These are phyloP conservation scores for Allium sativum DNA, from an alignment of 106 monocot genomes.

Conservation along the genomic window DNA sequence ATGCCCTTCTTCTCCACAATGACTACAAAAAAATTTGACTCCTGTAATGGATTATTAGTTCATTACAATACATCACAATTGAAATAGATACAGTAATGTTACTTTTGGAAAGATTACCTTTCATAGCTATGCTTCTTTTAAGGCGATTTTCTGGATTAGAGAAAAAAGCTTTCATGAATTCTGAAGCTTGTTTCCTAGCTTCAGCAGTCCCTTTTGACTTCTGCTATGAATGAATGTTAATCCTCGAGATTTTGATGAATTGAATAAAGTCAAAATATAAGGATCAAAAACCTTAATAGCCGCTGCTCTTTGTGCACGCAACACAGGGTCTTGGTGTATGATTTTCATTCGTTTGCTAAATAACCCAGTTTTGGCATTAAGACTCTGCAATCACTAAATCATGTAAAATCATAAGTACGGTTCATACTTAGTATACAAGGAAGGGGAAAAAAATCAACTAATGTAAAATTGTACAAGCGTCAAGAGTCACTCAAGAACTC, in stretches of 20 bases:
- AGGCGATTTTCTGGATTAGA: conserved; percentile 71
- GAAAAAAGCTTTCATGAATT: conserved; percentile 71
- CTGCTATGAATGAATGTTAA: conserved; percentile 15
- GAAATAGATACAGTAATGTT: background rate
- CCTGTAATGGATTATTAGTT: conserved; percentile 18
- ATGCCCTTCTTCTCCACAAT: conserved; percentile 76
- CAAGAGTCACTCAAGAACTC: too few relatives aligned
- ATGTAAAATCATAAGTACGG: too few relatives aligned
- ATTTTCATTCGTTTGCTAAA: conserved; percentile 93
- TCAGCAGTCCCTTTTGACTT: conserved; percentile 68
- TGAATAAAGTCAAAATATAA: background rate
- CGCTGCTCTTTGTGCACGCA: conserved; percentile 79
- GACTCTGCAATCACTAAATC: conserved; percentile 62
- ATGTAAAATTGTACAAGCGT: too few relatives aligned
- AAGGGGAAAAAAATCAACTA: too few relatives aligned
- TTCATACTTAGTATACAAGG: too few relatives aligned
- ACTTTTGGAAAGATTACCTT: conserved; percentile 29
- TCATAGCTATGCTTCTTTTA: conserved; percentile 87
- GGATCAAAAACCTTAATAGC: conserved; percentile 70
- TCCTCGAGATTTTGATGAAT: background rate
- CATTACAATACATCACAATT: background rate
- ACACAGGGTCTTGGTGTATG: conserved; percentile 69
- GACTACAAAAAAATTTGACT: conserved; percentile 67
- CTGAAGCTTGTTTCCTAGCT: conserved; percentile 74
- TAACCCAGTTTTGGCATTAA: conserved; percentile 95